Percentiles rank a stretch among this genome's conserved stretches.
phyloP scores from a whole-genome alignment of 163 green algal species.

The Chlorella variabilis region DNA sequence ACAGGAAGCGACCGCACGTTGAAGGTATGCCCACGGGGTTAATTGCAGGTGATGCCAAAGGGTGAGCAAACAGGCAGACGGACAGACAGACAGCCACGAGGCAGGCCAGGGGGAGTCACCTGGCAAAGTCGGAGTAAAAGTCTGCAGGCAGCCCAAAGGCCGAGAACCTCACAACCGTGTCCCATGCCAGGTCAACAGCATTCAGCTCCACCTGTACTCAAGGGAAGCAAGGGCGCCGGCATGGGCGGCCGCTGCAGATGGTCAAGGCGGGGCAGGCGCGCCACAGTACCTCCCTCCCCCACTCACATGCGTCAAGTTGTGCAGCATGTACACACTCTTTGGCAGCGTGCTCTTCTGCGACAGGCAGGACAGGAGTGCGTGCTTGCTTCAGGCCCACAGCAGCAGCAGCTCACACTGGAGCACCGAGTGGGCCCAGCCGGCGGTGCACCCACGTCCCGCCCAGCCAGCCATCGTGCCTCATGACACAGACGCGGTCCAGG shows the following conservation, averaged over 20 bases:
- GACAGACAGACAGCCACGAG: too few species aligned
- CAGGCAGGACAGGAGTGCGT: too few species aligned
- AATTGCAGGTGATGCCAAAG: too few species aligned
- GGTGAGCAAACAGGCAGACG: too few species aligned
- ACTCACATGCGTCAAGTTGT: conserved; percentile 75
- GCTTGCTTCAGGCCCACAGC: too few species aligned
- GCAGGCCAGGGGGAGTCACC: neutral
- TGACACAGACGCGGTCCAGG: too few species aligned
- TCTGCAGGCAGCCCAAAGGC: conserved; percentile 49
- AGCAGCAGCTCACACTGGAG: too few species aligned
- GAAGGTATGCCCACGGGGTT: too few species aligned
- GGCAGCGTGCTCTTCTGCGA: conserved; percentile 53
- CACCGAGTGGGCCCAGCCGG: too few species aligned
- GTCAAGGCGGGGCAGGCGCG: too few species aligned
- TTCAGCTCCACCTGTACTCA: conserved; percentile 84
- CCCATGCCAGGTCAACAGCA: conserved; percentile 93
- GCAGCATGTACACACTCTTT: conserved; percentile 79
- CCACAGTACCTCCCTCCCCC: neutral
- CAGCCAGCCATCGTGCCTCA: too few species aligned
- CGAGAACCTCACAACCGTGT: conserved; percentile 89
- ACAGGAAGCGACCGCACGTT: neutral
- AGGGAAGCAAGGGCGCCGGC: conserved; percentile 47
- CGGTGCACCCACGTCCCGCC: too few species aligned
- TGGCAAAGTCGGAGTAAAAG: conserved; percentile 90
- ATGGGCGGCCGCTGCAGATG: neutral